phyloP scores from a whole-genome alignment of 2,329 filamentous ascomycete genomes.

The Scedosporium aurantiacum region DNA sequence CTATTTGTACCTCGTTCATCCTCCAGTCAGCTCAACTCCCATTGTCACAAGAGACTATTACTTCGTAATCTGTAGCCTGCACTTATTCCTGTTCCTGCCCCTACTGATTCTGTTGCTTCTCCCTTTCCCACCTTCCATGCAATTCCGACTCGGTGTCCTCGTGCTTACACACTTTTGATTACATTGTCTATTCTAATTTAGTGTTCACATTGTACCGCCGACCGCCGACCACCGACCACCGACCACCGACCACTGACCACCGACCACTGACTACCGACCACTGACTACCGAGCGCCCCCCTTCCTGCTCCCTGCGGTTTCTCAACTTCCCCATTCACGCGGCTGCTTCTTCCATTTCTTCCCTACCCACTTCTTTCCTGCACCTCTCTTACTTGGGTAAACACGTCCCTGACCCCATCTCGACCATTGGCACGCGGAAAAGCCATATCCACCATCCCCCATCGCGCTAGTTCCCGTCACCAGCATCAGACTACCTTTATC shows the following conservation, averaged over 20 bases:
- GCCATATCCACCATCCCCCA: background rate
- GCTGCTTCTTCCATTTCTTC: background rate
- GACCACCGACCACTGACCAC: background rate
- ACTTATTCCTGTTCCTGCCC: background rate
- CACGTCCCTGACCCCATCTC: background rate
- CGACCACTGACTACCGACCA: background rate
- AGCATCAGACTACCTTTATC: background rate
- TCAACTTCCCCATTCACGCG: background rate
- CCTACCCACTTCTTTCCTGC: background rate
- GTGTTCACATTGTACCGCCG: too few species aligned
- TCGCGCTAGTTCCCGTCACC: background rate
- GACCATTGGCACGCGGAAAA: background rate
- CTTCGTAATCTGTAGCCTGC: too few species aligned
- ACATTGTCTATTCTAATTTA: too few species aligned
- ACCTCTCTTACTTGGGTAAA: slow-evolving; percentile 3
- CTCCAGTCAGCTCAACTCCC: background rate
- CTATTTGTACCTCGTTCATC: background rate
- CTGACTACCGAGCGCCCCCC: background rate
- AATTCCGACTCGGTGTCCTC: too few species aligned
- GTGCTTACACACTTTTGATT: too few species aligned
- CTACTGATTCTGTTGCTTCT: too few species aligned
- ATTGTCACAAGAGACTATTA: background rate
- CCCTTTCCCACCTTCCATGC: too few species aligned
- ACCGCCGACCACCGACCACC: too few species aligned
- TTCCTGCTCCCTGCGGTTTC: background rate